Evolutionary conservation across 139 green algal species (phyloP).

Genomic region (Choricystis sp.): DNA sequence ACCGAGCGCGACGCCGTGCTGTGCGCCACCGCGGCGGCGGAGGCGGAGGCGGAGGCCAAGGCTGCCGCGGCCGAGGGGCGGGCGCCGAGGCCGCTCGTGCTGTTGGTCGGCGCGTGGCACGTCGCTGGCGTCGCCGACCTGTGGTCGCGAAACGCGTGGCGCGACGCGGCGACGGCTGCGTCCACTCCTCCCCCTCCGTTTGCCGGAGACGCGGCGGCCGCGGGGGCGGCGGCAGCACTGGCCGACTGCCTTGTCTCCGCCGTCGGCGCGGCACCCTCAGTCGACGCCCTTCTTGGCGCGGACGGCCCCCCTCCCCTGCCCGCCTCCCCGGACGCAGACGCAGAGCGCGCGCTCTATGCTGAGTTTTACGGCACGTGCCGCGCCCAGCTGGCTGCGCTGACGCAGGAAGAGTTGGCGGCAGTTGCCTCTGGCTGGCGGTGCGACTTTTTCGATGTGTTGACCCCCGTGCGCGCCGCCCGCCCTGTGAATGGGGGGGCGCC

Average conservation of each 20-base stretch:
- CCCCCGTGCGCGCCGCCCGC: too few relatives aligned
- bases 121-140: slow-evolving; percentile 12
- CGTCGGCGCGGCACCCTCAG: too few relatives aligned
- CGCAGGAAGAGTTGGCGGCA: not conserved
- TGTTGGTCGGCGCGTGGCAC: slow-evolving; percentile 18
- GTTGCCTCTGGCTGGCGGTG: not conserved
- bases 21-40: not conserved
- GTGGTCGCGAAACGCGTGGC: slow-evolving; percentile 1
- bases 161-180: too few relatives aligned
- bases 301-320: not conserved
- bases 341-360: too few relatives aligned
- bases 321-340: not conserved
- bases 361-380: not conserved
- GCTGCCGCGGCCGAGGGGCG: too few relatives aligned
- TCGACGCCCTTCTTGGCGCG: too few relatives aligned
- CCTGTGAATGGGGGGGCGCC: not conserved
- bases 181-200: too few relatives aligned
- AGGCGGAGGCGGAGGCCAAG: not conserved
- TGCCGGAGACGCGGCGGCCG: too few relatives aligned
- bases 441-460: not conserved
- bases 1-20: not conserved
- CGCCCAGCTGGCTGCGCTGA: not conserved
- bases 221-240: too few relatives aligned
- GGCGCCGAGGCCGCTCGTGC: slow-evolving; percentile 6
- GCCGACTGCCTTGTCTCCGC: too few relatives aligned